These are phyloP conservation scores for Sequoiadendron giganteum DNA, from an alignment of 75 land plant species.

Conservation along the genomic window DNA sequence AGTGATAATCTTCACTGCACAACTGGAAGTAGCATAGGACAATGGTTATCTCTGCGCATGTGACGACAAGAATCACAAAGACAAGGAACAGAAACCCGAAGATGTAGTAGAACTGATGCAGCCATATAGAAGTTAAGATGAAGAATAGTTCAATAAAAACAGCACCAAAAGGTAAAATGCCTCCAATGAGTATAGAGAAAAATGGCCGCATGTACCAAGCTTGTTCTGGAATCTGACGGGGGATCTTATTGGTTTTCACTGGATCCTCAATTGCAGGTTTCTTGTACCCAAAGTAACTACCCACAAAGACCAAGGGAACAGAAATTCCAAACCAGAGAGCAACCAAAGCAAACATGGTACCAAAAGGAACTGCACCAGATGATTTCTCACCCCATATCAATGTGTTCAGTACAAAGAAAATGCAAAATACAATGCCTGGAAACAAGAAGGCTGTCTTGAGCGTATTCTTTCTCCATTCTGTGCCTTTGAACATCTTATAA, in stretches of 20 bases:
- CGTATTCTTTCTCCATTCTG: slow-evolving; percentile 83
- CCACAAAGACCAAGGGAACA: slow-evolving; percentile 85
- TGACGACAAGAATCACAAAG: slow-evolving; percentile 76
- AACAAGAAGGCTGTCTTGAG: slow-evolving; percentile 81
- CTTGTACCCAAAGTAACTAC: slow-evolving; percentile 79
- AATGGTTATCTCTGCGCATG: slow-evolving; percentile 90
- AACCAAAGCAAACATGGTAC: slow-evolving; percentile 87
- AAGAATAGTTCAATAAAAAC: slow-evolving; percentile 88
- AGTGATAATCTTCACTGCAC: slow-evolving; percentile 87
- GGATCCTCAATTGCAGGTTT: slow-evolving; percentile 78
- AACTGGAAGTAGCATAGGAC: slow-evolving; percentile 96
- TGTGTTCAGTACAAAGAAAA: slow-evolving; percentile 74
- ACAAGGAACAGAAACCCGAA: slow-evolving; percentile 96
- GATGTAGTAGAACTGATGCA: slow-evolving; percentile 93
- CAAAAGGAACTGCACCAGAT: slow-evolving; percentile 89
- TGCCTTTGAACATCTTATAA: slow-evolving; percentile 88
- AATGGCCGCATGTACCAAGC: slow-evolving; percentile 88
- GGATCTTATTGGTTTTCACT: slow-evolving; percentile 87
- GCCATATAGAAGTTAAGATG: slow-evolving; percentile 91
- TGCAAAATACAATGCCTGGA: slow-evolving; percentile 58
- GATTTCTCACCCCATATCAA: slow-evolving; percentile 87
- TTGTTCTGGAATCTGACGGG: slow-evolving; percentile 85
- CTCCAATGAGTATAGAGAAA: slow-evolving; percentile 81
- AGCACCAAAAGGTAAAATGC: slow-evolving; percentile 87
- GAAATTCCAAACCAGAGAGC: slow-evolving; percentile 89